phyloP scores from a whole-genome alignment of 805 yeast species.

The Candida odintsovae region DNA sequence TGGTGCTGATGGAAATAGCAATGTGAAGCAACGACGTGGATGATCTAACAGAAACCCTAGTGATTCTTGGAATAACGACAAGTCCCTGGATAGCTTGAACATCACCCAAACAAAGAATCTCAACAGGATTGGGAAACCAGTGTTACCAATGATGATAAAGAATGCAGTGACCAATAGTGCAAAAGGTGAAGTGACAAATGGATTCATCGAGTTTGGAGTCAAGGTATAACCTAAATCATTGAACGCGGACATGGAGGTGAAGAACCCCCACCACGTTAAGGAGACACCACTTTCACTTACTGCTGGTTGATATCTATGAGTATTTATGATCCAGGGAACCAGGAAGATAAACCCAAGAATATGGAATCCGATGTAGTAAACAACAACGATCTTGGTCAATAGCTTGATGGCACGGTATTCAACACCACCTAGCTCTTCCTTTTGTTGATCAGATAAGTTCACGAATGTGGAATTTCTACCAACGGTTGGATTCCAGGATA shows the following conservation, averaged over 20 bases:
- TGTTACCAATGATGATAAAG: constrained; percentile 86
- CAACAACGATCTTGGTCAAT: constrained; percentile 55
- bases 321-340: constrained; percentile 54
- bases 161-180: constrained; percentile 57
- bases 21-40: constrained; percentile 94
- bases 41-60: constrained; percentile 85
- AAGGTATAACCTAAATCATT: constrained; percentile 82
- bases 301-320: constrained; percentile 34
- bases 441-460: constrained; percentile 73
- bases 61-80: constrained; percentile 65
- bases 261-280: constrained; percentile 92
- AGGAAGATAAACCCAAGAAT: constrained; percentile 45
- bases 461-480: constrained; percentile 93
- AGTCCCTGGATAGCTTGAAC: constrained; percentile 59
- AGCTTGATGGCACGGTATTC: constrained; percentile 88
- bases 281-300: constrained; percentile 54
- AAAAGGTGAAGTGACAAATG: constrained; percentile 61
- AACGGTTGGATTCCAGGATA: constrained; percentile 87
- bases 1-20: constrained; percentile 85
- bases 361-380: constrained; percentile 76
- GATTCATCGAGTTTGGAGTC: constrained; percentile 72
- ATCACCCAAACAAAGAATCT: constrained; percentile 79
- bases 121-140: constrained; percentile 85
- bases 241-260: constrained; percentile 73
- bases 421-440: constrained; percentile 94